These are phyloP conservation scores for Amanita molliuscula DNA, from an alignment of 768 basidiomycete genomes.

Conservation along the genomic window DNA sequence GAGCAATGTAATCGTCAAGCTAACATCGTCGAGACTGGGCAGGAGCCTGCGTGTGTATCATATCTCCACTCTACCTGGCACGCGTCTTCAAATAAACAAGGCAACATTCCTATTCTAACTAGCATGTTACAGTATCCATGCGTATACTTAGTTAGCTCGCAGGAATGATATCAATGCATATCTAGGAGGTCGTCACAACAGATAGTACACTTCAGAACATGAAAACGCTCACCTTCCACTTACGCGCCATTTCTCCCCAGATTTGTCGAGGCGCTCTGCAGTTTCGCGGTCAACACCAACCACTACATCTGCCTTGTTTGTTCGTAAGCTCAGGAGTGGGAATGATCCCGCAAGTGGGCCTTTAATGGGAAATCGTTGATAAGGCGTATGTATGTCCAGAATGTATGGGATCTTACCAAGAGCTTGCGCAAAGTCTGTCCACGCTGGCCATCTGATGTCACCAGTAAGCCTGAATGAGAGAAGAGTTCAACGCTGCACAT, in stretches of 20 bases:
- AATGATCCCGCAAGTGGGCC: slow-evolving; percentile 75
- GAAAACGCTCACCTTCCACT: slow-evolving; percentile 56
- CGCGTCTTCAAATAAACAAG: too few relatives aligned
- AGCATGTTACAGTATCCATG: too few relatives aligned
- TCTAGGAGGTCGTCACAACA: neutral
- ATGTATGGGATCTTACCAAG: slow-evolving; percentile 39
- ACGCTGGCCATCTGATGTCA: slow-evolving; percentile 81
- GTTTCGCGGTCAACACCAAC: slow-evolving; percentile 67
- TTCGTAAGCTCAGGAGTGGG: slow-evolving; percentile 77
- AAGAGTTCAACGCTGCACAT: neutral
- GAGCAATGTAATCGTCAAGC: too few relatives aligned
- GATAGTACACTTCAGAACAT: neutral
- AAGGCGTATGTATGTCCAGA: neutral
- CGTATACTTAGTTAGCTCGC: neutral
- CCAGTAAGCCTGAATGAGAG: slow-evolving; percentile 63
- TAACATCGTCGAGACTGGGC: too few relatives aligned
- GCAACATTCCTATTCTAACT: too few relatives aligned
- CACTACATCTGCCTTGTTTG: slow-evolving; percentile 92
- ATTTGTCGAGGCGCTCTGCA: slow-evolving; percentile 56
- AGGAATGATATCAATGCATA: slow-evolving; percentile 7
- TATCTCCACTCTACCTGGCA: too few relatives aligned
- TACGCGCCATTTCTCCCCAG: slow-evolving; percentile 64
- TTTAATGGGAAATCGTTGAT: slow-evolving; percentile 15
- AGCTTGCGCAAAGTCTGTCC: slow-evolving; percentile 63
- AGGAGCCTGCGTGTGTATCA: too few relatives aligned